Evolutionary conservation across 352 stramenopile species (phyloP), one percentile per base, ranked within the genome.

Genomic region (Plasmopara muralis): DNA sequence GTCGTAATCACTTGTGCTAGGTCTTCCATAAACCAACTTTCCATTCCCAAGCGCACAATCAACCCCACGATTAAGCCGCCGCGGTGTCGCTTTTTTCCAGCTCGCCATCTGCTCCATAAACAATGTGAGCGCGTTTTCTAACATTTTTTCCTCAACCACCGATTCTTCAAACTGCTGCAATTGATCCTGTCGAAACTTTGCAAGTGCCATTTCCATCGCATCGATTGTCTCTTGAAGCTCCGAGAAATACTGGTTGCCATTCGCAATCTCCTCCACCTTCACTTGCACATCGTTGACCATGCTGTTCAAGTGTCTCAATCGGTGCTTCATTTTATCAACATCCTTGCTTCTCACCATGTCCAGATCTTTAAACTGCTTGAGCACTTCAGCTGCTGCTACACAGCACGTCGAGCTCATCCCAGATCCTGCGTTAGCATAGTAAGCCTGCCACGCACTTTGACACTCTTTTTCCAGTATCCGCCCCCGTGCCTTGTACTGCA

Each of bases 211-310:
- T 57, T 89, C 78, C 47, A 87, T 68, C 12, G 43, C 61, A 42
- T 84, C 64, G 48, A 89, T 84, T 0, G 60, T 55, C 14, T 71
- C 61, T 28, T 86, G 75, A 5, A 87, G 68, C 28, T 85, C 65
- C 0, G 61, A 44, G 8, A 69, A 70, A 53, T 74, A 82, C 16
- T 71, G 49, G 2, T 57, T 50, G 28, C 74, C 74, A 25, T 83
- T 73, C 39, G 60, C 55, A 52, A 85, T 85, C 18, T 65, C 52
- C 12, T 68, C 41, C 14, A 88, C 68, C 49, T 82, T 83, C 10
- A 50, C 13, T 16, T 69, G 55, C 3, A 85, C 65, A 18, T 50
- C 37, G 9, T 64, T 52, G 2, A 56, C 43, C 47, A 71, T 73
- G 13, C 29, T 50, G 0, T 52, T 68, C 8, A 88, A 49, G 4